These are phyloP conservation scores for Russula sp. DNA, from an alignment of 768 basidiomycete species.

Conservation along the genomic window DNA sequence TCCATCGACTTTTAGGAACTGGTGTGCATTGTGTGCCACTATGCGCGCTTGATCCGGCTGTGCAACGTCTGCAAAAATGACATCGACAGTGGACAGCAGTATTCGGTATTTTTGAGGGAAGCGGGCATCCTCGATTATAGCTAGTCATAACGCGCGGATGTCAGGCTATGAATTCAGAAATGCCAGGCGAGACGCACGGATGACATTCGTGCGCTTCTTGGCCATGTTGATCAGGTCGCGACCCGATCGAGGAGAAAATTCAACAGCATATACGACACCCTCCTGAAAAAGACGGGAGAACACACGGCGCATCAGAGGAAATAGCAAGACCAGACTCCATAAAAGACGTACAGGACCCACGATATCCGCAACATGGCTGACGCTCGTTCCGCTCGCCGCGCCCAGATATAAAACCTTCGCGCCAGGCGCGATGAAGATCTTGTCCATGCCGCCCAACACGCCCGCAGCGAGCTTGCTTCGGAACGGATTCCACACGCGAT, in stretches of 20 bases:
- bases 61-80: constrained; percentile 96
- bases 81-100: constrained; percentile 91
- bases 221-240: constrained; percentile 99
- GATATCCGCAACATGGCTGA: constrained; percentile 98
- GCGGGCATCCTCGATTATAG: constrained; percentile 97
- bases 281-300: constrained; percentile 43
- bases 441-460: constrained; percentile 89
- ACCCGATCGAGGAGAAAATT: constrained; percentile 94
- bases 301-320: constrained; percentile 15
- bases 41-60: constrained; percentile 99
- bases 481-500: constrained; percentile 99
- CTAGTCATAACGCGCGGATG: constrained; percentile 31
- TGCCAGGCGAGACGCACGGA: constrained; percentile 62
- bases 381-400: constrained; percentile 95
- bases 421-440: constrained; percentile 89
- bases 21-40: constrained; percentile 84
- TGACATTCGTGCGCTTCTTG: constrained; percentile 97
- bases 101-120: constrained; percentile 96
- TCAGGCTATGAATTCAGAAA: neutral
- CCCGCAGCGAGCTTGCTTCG: constrained; percentile 94
- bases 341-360: constrained; percentile 75
- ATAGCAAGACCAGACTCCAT: neutral
- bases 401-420: constrained; percentile 96
- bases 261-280: constrained; percentile 95
- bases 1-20: constrained; percentile 92